Evolutionary conservation across 176 grass and related monocot genomes (phyloP), one percentile per base, ranked within the genome.

Genomic region (sorghum (Sorghum bicolor)): DNA sequence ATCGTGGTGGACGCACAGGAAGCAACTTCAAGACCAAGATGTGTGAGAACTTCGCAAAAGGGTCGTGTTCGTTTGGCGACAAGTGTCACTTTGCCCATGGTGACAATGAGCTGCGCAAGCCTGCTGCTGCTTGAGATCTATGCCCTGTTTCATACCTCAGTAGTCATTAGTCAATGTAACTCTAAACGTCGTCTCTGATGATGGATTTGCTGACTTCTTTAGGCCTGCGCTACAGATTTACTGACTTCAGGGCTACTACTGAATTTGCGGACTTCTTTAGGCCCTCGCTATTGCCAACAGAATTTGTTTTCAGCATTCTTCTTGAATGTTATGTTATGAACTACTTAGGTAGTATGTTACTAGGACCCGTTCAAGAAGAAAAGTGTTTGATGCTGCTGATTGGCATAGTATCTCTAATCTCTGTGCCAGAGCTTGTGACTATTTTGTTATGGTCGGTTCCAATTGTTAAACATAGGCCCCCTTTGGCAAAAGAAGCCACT

Each of bases 21-120:
- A 88, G 36, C 72, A 98, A 89, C 69, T 95, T 79, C 75, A 98
- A 94, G 87, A 98, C 92, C 43, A 98, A 94, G 85, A 48, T 95
- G 29, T 95, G 90, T 3, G 95, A 91, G 43, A 93, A 95, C 44
- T 98, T 95, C 69, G 17, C 84, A 0, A 98, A 88, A 79, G 89
- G 92, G 34, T 71, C 82, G 0, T 95, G 95, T 64, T 93, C 88
- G 15, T 97, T 91, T 80, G 92, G 92, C 0, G 82, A 94, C 22
- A 81, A 87, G 41, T 97, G 92, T 75, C 92, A 94, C 77, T 94
- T 97, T 64, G 92, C 95, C 24, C 90, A 98, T 47, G 95, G 90
- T 17, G 70, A 57, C 1, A 86, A 63, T 71, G 95, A 94, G 85
- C 52, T 94, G 32, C 92, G 86, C 74, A 92, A 91, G 44, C 79